These are phyloP conservation scores for Anthracocystis walkeri DNA, from an alignment of 1,284 basidiomycete species.

Conservation along the genomic window DNA sequence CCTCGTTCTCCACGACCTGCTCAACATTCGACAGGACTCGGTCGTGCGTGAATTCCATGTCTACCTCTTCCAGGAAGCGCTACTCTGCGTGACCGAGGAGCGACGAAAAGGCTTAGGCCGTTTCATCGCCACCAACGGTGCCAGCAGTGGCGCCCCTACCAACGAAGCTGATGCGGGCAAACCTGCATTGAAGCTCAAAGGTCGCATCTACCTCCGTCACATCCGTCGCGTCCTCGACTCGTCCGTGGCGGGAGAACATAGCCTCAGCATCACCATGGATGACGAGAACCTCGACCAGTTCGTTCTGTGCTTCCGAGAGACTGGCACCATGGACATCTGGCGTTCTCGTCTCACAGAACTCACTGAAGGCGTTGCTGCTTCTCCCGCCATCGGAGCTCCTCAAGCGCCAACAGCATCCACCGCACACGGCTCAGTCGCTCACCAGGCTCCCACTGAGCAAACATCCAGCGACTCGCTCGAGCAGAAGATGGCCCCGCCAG, in stretches of 20 bases:
- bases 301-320: conserved; percentile 91
- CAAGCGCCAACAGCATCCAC: conserved; percentile 1
- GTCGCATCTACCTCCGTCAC: conserved; percentile 91
- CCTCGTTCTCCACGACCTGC: conserved; percentile 88
- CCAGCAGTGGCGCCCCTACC: conserved; percentile 9
- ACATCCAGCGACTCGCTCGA: conserved; percentile 4
- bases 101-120: conserved; percentile 80
- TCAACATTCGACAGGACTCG: conserved; percentile 86
- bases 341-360: conserved; percentile 71
- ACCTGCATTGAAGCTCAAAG: conserved; percentile 88
- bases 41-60: conserved; percentile 91
- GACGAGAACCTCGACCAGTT: conserved; percentile 92
- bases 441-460: conserved; percentile 4
- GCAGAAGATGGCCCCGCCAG: conserved; percentile 3
- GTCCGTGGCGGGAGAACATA: conserved; percentile 81
- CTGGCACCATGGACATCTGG: conserved; percentile 89
- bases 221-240: conserved; percentile 87
- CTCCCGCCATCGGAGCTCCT: conserved; percentile 12
- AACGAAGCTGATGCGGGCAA: conserved; percentile 69
- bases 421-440: not conserved
- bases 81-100: conserved; percentile 95
- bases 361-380: conserved; percentile 23
- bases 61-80: conserved; percentile 94
- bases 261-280: conserved; percentile 92
- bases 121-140: conserved; percentile 75